Conservation (phyloP, 768 basidiomycete species). For the Lactifluus hygrophoroides region DNA sequence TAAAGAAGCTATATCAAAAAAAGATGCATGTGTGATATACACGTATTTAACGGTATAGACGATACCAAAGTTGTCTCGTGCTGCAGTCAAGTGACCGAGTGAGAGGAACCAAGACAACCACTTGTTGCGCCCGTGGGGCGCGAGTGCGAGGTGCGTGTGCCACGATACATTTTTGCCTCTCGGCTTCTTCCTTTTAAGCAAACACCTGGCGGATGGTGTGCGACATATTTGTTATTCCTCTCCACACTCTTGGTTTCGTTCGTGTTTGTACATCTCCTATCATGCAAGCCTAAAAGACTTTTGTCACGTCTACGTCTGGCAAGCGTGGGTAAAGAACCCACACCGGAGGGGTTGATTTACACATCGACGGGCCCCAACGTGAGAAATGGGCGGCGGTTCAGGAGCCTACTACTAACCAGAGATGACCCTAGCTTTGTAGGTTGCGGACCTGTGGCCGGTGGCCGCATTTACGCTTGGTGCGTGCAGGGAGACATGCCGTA, state of each 20-base stretch:
- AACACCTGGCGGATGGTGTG: conserved; percentile 7
- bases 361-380: background rate
- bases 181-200: background rate
- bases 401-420: background rate
- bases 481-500: background rate
- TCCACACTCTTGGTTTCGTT: background rate
- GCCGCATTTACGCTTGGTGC: background rate
- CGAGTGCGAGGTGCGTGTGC: background rate
- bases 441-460: background rate
- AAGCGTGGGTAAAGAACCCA: background rate
- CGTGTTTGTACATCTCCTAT: background rate
- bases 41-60: background rate
- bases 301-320: background rate
- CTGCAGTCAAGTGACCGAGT: conserved; percentile 9
- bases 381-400: background rate
- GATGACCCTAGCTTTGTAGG: background rate
- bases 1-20: conserved; percentile 2
- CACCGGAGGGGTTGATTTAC: background rate
- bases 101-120: background rate
- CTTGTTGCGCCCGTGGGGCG: background rate
- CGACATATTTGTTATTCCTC: background rate
- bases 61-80: background rate
- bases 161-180: background rate
- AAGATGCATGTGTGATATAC: background rate
- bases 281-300: background rate